Evolutionary conservation across 768 basidiomycete species (phyloP), one percentile per base, ranked within the genome.

Genomic region (Gloeopeniophorella convolvens): DNA sequence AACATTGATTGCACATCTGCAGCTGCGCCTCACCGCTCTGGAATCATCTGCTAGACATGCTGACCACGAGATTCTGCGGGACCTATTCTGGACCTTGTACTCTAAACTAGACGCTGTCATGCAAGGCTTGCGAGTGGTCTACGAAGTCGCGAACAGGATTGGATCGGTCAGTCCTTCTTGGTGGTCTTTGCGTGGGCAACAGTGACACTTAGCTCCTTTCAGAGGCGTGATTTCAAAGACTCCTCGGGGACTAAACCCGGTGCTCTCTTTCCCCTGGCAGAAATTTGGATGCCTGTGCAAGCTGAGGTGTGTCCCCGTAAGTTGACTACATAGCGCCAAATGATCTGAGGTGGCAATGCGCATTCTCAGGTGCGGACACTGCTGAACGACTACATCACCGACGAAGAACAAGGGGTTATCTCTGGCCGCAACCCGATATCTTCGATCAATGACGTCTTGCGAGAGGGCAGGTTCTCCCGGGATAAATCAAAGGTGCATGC

Each of bases 31-130:
- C 23, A 74, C 82, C 15, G 84, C 84, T 1, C 65, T 91, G 55
- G 90, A 91, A 60, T 79, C 82, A 6, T 78, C 83, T 15, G 70
- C 80, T 0, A 86, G 83, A 55, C 76, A 80, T 27, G 71, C 75
- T 15, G 89, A 96, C 59, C 88, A 90, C 52, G 92, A 95, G 61
- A 85, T 87, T 12, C 65, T 99, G 46, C 77, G 73, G 52, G 96
- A 98, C 65, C 74, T 99, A 30, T 98, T 98, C 66, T 98, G 95
- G 95, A 96, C 95, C 2, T 63, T 95, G 13, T 99, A 91, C 64
- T 96, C 92, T 13, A 98, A 99, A 66, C 62, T 99, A 40, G 85
- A 93, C 62, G 96, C 96, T 26, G 88, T 98, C 16, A 76, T 86
- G 12, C 94, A 99, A 64, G 90, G 94, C 9, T 71, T 96, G 54